Conservation (phyloP, 2,329 filamentous ascomycete species). For the Ophiostoma ulmi region DNA sequence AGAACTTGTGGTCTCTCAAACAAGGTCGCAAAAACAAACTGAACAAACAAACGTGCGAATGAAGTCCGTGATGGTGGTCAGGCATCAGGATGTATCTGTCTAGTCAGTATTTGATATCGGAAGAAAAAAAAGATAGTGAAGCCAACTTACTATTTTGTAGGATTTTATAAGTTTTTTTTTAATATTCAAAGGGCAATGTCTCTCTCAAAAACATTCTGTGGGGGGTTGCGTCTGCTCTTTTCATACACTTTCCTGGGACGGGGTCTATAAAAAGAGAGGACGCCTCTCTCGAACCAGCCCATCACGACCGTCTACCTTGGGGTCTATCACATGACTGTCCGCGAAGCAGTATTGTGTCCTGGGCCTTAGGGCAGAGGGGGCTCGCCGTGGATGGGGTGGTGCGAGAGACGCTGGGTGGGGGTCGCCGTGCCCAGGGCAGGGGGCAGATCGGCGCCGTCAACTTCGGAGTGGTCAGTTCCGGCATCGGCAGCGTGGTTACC, state of each 20-base stretch:
- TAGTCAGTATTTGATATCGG: not conserved
- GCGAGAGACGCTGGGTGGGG: not conserved
- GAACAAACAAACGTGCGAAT: not conserved
- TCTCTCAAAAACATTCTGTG: not conserved
- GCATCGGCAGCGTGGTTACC: not conserved
- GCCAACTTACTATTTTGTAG: not conserved
- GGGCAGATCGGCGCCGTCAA: not conserved
- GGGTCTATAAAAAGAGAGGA: not conserved
- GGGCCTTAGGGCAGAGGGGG: not conserved
- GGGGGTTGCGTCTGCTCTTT: too few species aligned
- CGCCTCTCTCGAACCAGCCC: not conserved
- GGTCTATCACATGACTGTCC: too few species aligned
- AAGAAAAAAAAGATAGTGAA: not conserved
- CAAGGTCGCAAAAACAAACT: not conserved
- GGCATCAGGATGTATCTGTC: not conserved
- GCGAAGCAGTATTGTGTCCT: not conserved
- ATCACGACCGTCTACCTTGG: not conserved
- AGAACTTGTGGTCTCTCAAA: not conserved
- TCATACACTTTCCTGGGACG: too few species aligned
- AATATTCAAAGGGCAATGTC: not conserved
- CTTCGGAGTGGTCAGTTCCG: not conserved
- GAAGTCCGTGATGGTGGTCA: not conserved
- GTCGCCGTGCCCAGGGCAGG: not conserved
- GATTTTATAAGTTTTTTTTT: not conserved
- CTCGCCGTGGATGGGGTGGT: slow-evolving; percentile 1